A percentile compares a stretch with the other conserved stretches of the same genome.
These are phyloP conservation scores for Globisporangium nunn DNA, from an alignment of 352 stramenopile species.

Conservation along the genomic window DNA sequence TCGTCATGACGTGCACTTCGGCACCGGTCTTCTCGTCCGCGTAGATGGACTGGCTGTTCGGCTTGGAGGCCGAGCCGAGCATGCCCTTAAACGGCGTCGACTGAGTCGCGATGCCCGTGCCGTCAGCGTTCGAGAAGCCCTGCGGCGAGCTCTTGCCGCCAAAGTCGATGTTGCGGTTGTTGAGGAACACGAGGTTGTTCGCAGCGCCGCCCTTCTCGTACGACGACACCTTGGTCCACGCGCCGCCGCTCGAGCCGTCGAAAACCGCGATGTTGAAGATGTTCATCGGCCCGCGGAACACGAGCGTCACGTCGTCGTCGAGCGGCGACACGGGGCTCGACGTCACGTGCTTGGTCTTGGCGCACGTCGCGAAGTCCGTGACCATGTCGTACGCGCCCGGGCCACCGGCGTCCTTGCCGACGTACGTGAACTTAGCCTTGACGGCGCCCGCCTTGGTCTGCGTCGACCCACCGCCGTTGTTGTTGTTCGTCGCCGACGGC, in stretches of 20 bases:
- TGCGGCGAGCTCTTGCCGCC: conserved; percentile 40
- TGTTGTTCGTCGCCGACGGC: not conserved
- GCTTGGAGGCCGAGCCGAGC: conserved; percentile 41
- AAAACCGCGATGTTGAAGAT: conserved; percentile 75
- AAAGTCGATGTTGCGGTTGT: conserved; percentile 82
- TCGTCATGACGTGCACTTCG: conserved; percentile 73
- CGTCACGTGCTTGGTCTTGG: conserved; percentile 34
- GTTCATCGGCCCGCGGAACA: conserved; percentile 59
- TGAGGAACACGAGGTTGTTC: conserved; percentile 76
- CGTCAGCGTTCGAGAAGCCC: conserved; percentile 50
- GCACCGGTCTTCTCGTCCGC: conserved; percentile 55
- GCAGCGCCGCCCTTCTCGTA: conserved; percentile 42
- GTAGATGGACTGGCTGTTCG: conserved; percentile 30
- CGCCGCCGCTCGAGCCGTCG: conserved; percentile 36
- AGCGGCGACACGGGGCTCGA: conserved; percentile 46
- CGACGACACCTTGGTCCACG: conserved; percentile 54
- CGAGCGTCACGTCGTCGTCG: conserved; percentile 53
- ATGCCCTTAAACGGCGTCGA: conserved; percentile 40
- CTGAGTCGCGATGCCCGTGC: conserved; percentile 30
- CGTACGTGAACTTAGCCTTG: conserved; percentile 45
- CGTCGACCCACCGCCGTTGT: conserved; percentile 2
- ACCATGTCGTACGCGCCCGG: conserved; percentile 62
- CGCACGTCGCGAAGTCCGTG: conserved; percentile 51
- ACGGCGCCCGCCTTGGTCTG: conserved; percentile 33
- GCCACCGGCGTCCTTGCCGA: conserved; percentile 39